Percentiles rank a stretch among this genome's conserved stretches.
Evolutionary conservation across 208 protist genomes (phyloP).

Genomic region (Acanthamoeba castellanii): DNA sequence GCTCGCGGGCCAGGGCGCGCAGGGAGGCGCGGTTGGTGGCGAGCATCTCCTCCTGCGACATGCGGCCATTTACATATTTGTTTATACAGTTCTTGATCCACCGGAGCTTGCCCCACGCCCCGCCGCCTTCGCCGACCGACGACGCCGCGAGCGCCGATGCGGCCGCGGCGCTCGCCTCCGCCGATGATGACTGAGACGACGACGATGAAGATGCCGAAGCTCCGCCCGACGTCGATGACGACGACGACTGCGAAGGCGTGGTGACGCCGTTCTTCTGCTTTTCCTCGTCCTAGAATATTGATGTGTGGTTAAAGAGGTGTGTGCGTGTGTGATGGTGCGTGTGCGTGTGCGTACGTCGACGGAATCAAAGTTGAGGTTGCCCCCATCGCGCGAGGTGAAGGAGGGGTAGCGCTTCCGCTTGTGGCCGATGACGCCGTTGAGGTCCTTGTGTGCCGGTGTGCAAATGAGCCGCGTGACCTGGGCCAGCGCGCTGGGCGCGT

Average conservation of each 20-base stretch:
- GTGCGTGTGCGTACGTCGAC: background rate
- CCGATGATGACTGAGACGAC: background rate
- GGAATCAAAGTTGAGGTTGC: background rate
- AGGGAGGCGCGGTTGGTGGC: constrained; percentile 39
- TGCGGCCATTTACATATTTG: constrained; percentile 51
- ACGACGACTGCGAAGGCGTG: background rate
- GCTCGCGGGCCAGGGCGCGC: background rate
- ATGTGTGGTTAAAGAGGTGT: background rate
- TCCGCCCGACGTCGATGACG: background rate
- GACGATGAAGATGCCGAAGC: background rate
- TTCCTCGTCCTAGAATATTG: background rate
- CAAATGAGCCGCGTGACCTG: constrained; percentile 7
- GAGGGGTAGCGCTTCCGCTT: constrained; percentile 3
- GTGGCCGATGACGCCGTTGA: background rate
- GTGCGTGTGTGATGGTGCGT: too few relatives aligned
- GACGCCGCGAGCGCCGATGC: background rate
- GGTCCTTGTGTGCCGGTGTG: background rate
- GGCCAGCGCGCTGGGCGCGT: background rate
- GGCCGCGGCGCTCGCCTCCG: background rate
- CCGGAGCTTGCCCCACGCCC: constrained; percentile 30
- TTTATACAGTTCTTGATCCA: constrained; percentile 69
- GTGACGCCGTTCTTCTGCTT: background rate
- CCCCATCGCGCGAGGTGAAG: background rate
- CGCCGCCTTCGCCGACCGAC: background rate
- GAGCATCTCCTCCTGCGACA: constrained; percentile 60